Base-by-base conservation (phyloP, 225 moss, liverwort and hornwort species). In the Pseudoscleropodium purum region DNA sequence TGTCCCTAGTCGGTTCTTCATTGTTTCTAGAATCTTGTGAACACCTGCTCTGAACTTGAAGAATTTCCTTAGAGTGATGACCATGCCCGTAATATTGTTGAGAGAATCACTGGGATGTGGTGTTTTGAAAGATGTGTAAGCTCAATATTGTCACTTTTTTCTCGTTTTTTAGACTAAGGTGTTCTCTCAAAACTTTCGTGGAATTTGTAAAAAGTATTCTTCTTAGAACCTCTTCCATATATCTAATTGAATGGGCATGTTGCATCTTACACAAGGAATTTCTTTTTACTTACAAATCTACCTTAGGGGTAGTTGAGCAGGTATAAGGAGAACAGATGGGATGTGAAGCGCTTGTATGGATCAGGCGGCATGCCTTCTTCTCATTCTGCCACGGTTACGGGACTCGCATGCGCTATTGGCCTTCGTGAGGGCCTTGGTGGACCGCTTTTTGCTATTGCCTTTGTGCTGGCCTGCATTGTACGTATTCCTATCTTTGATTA, bases 341-440 rank as follows among this genome's bases (percentile, higher is more conserved):
- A 99, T 94, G 95, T 96, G 88, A 96, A 95, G 89, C 96, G 99
- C n/a, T 96, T 99, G 75, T 94, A 97, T 91, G 97, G 97, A 86
- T 96, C 99, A 30, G 99, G 99, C 30, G 99, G 99, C 74, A 97
- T 99, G 99, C 99, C 99, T n/a, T 99, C 99, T 73, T 99, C 99
- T 86, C 99, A 99, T 89, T 97, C 99, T 88, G 95, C 99, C 39
- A 99, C 99, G 19, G 99, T 99, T 64, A 97, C 95, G 86, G 96
- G 96, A 70, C 94, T 99, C 84, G 95, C 97, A 23, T 94, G 95
- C 84, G 95, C 97, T 52, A 94, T 99, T 91, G 95, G 96, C 82
- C 92, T 99, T 80, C 95, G 97, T 64, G 99, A 99, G 90, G 99
- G 99, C 84, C 93, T 94, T 80, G 97, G 97, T 83, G 97, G 99